Base-by-base conservation (phyloP, 176 grass and related monocot genomes). In the Oryza meyeriana region DNA sequence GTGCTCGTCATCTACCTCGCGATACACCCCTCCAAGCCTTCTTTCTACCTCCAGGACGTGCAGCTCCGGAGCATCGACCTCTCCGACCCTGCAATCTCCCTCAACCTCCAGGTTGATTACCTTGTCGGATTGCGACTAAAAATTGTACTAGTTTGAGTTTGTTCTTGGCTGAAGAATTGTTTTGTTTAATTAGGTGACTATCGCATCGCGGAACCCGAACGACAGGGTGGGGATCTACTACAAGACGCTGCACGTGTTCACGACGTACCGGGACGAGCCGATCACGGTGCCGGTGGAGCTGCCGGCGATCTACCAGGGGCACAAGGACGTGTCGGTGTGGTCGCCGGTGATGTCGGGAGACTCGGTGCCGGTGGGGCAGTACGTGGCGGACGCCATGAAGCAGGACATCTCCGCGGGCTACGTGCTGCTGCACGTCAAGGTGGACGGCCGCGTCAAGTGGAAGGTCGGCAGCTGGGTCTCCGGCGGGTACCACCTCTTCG, bases 191-290 rank as follows among this genome's bases (percentile, higher is more conserved):
- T 80, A 94, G 84, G 89, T 88, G 39, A 94, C 94, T 28, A 83
- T 97, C 63, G 81, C 94, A 61, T 90, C 91, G 36, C 75, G 92
- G 78, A 97, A 97, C 87, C 94, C 94, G 33, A 97, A 97, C 87
- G 88, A 81, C 18, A 85, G 92, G 0, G 88, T 94, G 79, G 89
- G 94, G 22, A 78, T 97, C 26, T 94, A 94, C 88, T 97, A 94
- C 87, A 83, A 91, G 72, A 77, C 44, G 16, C 83, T 94, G 78
- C 72, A 90, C 86, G 88, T 74, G 61, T 90, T 84, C 75, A 87
- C 89, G 50, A 88, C 79, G 11, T 97, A 94, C 87, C 61, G 87
- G 1, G 89, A 89, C 14, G 86, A 97, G 81, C 77, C 85, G 24
- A 71, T 97, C 79, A 94, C 94, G 31, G 30, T 85, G 0, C 72